Evolutionary conservation across 176 grass and related monocot genomes (phyloP), one percentile per base, ranked within the genome.

Genomic region (Stipa capillata): DNA sequence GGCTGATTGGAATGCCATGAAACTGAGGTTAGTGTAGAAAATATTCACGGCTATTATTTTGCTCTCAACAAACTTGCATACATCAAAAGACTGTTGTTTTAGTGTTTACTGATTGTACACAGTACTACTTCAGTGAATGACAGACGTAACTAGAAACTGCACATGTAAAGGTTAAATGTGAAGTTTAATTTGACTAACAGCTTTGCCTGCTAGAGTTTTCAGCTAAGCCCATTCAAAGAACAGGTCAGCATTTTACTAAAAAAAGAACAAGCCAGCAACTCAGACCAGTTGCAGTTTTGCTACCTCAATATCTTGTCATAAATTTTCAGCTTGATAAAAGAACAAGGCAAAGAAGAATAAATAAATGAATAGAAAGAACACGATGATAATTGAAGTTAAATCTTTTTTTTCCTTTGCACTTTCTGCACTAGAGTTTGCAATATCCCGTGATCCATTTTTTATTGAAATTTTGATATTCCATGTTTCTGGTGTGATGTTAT

Each of bases 1-100:
- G 51, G 92, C 92, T 20, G 96, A 99, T 54, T 91, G 77, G 90
- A 85, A 99, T 62, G 92, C 92, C 4, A 93, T 93, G 92, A 93
- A 84, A 76, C 12, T 95, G 47, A 91, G 96, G 96, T 99, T 71
- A 84, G 89, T 79, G 27, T 70, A 12, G 6, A 65, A 42, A 33
- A 40, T 51, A 44, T 13, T n/a, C 50, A 78, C 15, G 23, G 20
- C 18, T 65, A 29, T 50, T 78, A 24, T 41, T 79, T 10, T 27
- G 16, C 13, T 74, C 21, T 29, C 56, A 44, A 41, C 6, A 7
- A 76, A 53, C 8, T 7, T 33, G 35, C 16, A 34, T 73, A 21
- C 16, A 23, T n/a, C 20, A 50, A n/a, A n/a, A n/a, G n/a, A n/a
- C n/a, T n/a, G n/a, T n/a, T 12, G 36, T 43, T 63, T 69, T n/a